Conservation (phyloP, 495 filamentous ascomycete genomes). For the Staphylotrichum longicolle region DNA sequence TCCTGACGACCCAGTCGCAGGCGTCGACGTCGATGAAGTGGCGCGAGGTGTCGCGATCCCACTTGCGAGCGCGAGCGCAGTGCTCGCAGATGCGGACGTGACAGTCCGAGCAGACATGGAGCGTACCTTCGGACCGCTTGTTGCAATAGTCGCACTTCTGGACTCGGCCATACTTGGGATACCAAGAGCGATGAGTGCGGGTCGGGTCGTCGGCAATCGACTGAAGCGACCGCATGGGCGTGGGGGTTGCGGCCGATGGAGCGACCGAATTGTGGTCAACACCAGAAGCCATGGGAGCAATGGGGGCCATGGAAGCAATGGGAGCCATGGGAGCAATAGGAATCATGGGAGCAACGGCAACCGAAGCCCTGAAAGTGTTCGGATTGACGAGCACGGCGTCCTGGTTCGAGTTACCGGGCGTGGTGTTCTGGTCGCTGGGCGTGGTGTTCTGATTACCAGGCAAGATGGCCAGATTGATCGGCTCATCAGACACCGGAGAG, state of each 20-base stretch:
- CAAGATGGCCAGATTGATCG: too few relatives aligned
- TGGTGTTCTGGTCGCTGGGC: neutral
- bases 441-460: neutral
- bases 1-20: conserved; percentile 14
- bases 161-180: conserved; percentile 20
- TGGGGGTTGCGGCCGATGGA: neutral
- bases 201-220: neutral
- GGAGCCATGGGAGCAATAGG: too few relatives aligned
- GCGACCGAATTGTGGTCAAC: neutral
- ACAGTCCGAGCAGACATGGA: conserved; percentile 20
- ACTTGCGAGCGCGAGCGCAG: conserved; percentile 14
- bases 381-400: too few relatives aligned
- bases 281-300: neutral
- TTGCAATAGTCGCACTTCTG: conserved; percentile 32
- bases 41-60: conserved; percentile 7
- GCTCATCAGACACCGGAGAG: too few relatives aligned
- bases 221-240: neutral
- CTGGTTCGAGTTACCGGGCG: too few relatives aligned
- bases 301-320: neutral
- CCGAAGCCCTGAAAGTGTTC: too few relatives aligned
- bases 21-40: conserved; percentile 24
- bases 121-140: conserved; percentile 18
- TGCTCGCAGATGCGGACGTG: conserved; percentile 22
- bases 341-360: too few relatives aligned
- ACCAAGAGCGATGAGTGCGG: conserved; percentile 22